phyloP scores from a whole-genome alignment of 345 rosid genomes.

The Salix caprea region DNA sequence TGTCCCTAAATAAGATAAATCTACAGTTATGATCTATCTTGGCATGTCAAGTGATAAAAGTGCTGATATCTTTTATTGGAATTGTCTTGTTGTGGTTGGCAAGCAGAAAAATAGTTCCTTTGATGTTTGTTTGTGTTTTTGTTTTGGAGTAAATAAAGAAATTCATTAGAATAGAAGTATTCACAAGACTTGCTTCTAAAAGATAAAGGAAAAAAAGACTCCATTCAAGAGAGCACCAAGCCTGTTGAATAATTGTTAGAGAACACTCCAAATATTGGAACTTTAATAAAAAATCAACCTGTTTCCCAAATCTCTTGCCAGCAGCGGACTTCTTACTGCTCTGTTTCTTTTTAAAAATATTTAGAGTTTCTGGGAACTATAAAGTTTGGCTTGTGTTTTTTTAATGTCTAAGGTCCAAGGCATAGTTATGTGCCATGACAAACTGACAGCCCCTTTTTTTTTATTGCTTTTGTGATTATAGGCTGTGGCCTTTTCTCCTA shows the following conservation, averaged over 20 bases:
- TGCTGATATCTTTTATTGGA: not conserved
- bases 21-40: not conserved
- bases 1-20: not conserved
- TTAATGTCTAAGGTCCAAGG: not conserved
- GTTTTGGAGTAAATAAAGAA: not conserved
- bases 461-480: slow-evolving; percentile 20
- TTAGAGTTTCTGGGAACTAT: not conserved
- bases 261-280: not conserved
- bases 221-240: not conserved
- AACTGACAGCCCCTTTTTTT: not conserved
- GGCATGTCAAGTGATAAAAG: not conserved
- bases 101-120: not conserved
- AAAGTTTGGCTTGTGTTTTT: not conserved
- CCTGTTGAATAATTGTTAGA: not conserved
- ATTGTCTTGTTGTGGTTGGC: not conserved
- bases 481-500: slow-evolving; percentile 78
- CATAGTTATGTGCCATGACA: not conserved
- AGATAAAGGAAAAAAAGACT: not conserved
- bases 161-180: not conserved
- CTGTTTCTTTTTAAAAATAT: not conserved
- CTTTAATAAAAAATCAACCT: not conserved
- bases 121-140: not conserved
- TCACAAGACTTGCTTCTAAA: not conserved
- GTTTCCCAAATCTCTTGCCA: not conserved
- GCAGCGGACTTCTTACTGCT: not conserved